These are phyloP conservation scores for Plenodomus tracheiphilus DNA, from an alignment of 2,329 filamentous ascomycete genomes.

Conservation along the genomic window DNA sequence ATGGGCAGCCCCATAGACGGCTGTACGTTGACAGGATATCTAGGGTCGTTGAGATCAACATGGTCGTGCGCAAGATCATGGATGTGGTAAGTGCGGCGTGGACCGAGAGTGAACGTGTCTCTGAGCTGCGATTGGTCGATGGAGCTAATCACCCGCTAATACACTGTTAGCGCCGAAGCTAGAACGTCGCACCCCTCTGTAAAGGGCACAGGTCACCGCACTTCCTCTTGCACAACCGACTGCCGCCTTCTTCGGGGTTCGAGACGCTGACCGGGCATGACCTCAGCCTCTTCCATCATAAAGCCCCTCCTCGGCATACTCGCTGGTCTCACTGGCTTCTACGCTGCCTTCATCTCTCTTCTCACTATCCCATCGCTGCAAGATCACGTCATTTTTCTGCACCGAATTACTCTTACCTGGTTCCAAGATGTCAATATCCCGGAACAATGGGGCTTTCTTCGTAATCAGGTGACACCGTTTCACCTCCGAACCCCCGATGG, in stretches of 20 bases:
- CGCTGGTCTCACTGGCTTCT: conserved; percentile 30
- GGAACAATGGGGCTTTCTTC: conserved; percentile 54
- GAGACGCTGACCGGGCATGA: conserved; percentile 9
- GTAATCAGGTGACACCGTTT: conserved; percentile 56
- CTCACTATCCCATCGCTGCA: conserved; percentile 55
- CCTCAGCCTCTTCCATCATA: conserved; percentile 20
- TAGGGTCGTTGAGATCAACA: conserved; percentile 12
- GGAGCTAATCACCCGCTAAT: too few species aligned
- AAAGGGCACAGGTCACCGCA: too few species aligned
- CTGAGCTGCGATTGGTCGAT: too few species aligned
- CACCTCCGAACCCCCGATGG: conserved; percentile 48
- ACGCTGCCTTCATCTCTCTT: conserved; percentile 51
- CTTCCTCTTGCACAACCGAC: too few species aligned
- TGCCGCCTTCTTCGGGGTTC: too few species aligned
- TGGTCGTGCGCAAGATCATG: conserved; percentile 1
- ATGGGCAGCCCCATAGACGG: conserved; percentile 21
- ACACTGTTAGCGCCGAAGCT: too few species aligned
- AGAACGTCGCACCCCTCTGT: too few species aligned
- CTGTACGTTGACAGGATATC: conserved; percentile 21
- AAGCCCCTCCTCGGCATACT: conserved; percentile 26
- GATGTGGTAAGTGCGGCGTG: too few species aligned
- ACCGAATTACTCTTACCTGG: conserved; percentile 59
- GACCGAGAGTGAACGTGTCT: too few species aligned
- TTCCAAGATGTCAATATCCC: conserved; percentile 55
- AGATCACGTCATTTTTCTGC: conserved; percentile 60